Base-by-base conservation (phyloP, 2,329 filamentous ascomycete genomes). In the Fusarium sororula region DNA sequence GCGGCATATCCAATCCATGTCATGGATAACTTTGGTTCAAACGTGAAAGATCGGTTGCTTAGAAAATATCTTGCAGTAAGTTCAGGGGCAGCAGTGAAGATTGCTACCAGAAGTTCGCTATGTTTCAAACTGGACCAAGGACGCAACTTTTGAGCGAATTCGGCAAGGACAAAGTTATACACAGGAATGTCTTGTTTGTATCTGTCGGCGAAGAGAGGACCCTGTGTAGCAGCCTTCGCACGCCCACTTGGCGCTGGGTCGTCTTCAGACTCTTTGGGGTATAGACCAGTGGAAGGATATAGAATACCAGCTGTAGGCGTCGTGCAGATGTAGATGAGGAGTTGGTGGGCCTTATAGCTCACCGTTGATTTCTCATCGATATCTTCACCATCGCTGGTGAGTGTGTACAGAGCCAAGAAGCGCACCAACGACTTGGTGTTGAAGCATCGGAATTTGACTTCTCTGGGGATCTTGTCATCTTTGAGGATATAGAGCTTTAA, bases 1-100 rank as follows among this genome's bases (percentile, higher is more conserved):
- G 95, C 91, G 1, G 95, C 94, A 80, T 97, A 98, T 47, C 96
- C 95, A 75, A 98, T 93, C 96, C 96, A 99, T 0, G 95, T 96
- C 50, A 95, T 92, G 7, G 95, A 96, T 10, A 97, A 87, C 79
- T 98, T 98, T 0, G 96, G 95, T 47, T 98, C 95, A 72, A 97
- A 94, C 1, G 92, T 90, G 78, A 98, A 96, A 61, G 92, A 90
- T 68, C 89, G 91, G 79, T 94, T 95, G 79, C 90, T 91, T 48
- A 91, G 87, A 79, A 98, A 98, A 81, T 97, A 99, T 78, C 95
- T 91, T 48, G 94, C 93, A 4, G 97, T 90, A 7, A 98, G 87
- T 82, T 98, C 96, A 2, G 97, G 96, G 0, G 93, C 94, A 13
- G 90, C 90, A 70, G 87, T 87, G 79, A 99, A 97, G 39, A 97